A percentile compares a stretch with the other conserved stretches of the same genome.
These are phyloP conservation scores for Suhomyces sp. DNA, from an alignment of 805 yeast species.

Conservation along the genomic window DNA sequence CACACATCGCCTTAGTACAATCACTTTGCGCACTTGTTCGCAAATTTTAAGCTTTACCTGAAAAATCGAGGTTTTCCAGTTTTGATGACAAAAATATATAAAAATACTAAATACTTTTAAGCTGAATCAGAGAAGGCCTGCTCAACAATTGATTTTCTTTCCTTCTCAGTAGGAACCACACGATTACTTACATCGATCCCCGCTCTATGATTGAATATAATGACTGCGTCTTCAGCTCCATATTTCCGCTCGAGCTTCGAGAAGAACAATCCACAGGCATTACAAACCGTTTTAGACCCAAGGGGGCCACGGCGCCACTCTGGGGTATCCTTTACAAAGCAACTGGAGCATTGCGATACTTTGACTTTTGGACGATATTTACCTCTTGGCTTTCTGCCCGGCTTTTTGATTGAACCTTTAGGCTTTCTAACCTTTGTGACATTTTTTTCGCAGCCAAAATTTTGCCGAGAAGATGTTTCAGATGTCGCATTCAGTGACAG, in stretches of 20 bases:
- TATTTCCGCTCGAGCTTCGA: slow-evolving; percentile 54
- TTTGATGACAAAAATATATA: too few species aligned
- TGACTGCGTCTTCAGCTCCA: slow-evolving; percentile 42
- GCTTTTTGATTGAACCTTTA: neutral
- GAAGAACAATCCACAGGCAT: slow-evolving; percentile 86
- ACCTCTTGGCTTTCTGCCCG: neutral
- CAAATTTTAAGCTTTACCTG: too few species aligned
- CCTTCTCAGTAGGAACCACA: slow-evolving; percentile 9
- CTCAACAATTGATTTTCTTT: neutral
- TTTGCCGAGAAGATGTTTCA: neutral
- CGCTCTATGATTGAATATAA: slow-evolving; percentile 7
- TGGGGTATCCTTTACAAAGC: slow-evolving; percentile 74
- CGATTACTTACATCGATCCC: slow-evolving; percentile 5
- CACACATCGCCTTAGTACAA: too few species aligned
- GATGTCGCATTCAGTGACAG: neutral
- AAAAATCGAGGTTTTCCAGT: too few species aligned
- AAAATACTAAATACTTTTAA: neutral
- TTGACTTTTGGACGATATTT: neutral
- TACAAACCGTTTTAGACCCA: slow-evolving; percentile 79
- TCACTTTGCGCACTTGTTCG: too few species aligned
- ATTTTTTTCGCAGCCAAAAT: slow-evolving; percentile 1
- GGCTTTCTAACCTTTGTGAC: neutral
- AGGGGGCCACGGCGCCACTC: slow-evolving; percentile 93
- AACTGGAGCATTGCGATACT: slow-evolving; percentile 43
- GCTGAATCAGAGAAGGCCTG: neutral